Evolutionary conservation across 352 stramenopile genomes (phyloP), one percentile per base, ranked within the genome.

Genomic region (Phytophthora pisi): DNA sequence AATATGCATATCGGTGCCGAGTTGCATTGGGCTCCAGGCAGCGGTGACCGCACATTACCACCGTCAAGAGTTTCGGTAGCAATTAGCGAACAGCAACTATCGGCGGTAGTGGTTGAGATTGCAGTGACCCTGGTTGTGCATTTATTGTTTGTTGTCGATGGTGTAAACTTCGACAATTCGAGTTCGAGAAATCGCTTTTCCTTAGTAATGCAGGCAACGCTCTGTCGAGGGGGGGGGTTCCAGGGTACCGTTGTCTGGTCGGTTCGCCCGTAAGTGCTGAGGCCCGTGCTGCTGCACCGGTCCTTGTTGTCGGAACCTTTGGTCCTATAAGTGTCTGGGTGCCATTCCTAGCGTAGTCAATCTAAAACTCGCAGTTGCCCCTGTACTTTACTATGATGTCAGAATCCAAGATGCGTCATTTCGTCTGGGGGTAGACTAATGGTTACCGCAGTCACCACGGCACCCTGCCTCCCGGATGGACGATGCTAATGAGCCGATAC

Each of bases 1-100:
- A 46, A 46, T 46, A 20, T n/a, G 13, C 15, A 46, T 46, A 50
- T 50, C 43, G 43, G 43, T 50, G 43, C 6, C 43, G 9, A 50
- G 2, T 50, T 15, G n/a, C 43, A 50, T n/a, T 28, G 9, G 43
- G 11, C 43, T 13, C 18, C 18, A 23, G 3, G 2, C 11, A 50
- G 18, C 18, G 43, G 43, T 24, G 43, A 50, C 1, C n/a, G 5
- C 4, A 28, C 9, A 5, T 16, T 18, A 5, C 43, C n/a, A 24
- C 2, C 28, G 16, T 8, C 11, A 30, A 26, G 5, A 26, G 20
- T 13, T 15, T 18, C 5, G n/a, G 9, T 0, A 5, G 16, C 43
- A 50, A 50, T 13, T 1, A 0, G 43, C 9, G 16, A 50, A 18
- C 43, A 13, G 7, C 43, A 50, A 10, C 18, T 13, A 46, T 20